Conservation (phyloP, 2,329 filamentous ascomycete species). For the Gremmenia infestans region DNA sequence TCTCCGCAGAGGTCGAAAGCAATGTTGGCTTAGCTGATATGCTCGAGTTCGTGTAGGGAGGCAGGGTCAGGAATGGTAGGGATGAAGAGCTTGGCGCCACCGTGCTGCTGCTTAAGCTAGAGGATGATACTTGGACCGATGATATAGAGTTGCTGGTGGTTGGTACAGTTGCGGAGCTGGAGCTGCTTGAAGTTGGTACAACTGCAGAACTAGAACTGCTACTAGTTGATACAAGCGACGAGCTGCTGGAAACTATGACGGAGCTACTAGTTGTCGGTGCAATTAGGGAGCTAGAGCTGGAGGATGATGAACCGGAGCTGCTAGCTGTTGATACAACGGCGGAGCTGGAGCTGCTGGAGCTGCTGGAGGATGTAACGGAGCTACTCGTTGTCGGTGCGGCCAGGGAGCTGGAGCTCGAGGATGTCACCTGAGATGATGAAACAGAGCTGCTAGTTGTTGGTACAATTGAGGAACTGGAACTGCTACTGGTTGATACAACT, state of each 20-base stretch:
- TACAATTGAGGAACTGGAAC: neutral
- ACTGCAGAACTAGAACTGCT: neutral
- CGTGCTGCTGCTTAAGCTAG: neutral
- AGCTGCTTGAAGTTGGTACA: neutral
- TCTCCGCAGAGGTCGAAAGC: neutral
- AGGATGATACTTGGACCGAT: neutral
- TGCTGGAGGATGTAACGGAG: neutral
- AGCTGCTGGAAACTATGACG: neutral
- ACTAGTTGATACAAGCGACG: neutral
- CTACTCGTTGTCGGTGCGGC: neutral
- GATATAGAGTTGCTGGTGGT: neutral
- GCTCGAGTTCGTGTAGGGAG: neutral
- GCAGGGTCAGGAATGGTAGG: neutral
- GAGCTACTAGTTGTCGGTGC: neutral
- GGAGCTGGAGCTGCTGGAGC: neutral
- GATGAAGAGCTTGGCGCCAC: neutral
- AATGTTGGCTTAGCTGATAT: neutral
- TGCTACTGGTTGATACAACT: neutral
- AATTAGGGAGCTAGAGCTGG: too few species aligned
- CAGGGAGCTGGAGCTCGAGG: neutral
- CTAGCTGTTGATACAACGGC: neutral
- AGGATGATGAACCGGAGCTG: neutral
- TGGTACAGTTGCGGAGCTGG: neutral
- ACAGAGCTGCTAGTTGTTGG: neutral
- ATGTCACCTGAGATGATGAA: neutral